A percentile compares a stretch with the other conserved stretches of the same genome.
phyloP scores from a whole-genome alignment of 2,329 filamentous ascomycete species.

The Alternaria gaisen region DNA sequence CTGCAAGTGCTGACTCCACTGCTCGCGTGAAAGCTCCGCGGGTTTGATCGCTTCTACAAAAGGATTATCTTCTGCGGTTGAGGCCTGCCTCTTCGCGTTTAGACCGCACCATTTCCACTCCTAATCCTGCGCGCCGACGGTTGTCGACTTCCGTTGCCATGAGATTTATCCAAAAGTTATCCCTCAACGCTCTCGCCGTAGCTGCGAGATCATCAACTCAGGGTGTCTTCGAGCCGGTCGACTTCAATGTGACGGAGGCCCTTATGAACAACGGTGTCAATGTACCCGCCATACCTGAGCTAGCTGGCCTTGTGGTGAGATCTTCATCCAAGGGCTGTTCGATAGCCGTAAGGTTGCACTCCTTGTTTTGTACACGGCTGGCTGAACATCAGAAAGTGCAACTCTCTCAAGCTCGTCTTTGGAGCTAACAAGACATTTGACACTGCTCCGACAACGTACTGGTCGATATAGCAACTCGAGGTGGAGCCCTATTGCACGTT shows the following conservation, averaged over 20 bases:
- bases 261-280: constrained; percentile 30
- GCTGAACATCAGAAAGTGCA: constrained; percentile 27
- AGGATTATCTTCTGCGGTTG: background rate
- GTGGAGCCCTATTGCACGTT: constrained; percentile 26
- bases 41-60: constrained; percentile 3
- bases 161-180: background rate
- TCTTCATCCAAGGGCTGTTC: constrained; percentile 20
- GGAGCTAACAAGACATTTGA: constrained; percentile 18
- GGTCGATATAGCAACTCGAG: constrained; percentile 24
- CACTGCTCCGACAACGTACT: constrained; percentile 16
- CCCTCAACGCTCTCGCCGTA: background rate
- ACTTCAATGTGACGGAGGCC: constrained; percentile 33
- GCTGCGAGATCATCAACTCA: background rate
- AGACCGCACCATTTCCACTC: background rate
- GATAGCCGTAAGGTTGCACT: constrained; percentile 26
- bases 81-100: background rate
- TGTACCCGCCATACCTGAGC: constrained; percentile 23
- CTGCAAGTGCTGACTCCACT: background rate
- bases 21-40: background rate
- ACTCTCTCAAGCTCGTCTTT: constrained; percentile 29
- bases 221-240: constrained; percentile 22
- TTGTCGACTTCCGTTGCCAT: background rate
- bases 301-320: constrained; percentile 7
- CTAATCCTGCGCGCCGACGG: background rate
- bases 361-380: background rate